These are phyloP conservation scores for Austroboletus eburneus DNA, from an alignment of 768 basidiomycete genomes.

Conservation along the genomic window DNA sequence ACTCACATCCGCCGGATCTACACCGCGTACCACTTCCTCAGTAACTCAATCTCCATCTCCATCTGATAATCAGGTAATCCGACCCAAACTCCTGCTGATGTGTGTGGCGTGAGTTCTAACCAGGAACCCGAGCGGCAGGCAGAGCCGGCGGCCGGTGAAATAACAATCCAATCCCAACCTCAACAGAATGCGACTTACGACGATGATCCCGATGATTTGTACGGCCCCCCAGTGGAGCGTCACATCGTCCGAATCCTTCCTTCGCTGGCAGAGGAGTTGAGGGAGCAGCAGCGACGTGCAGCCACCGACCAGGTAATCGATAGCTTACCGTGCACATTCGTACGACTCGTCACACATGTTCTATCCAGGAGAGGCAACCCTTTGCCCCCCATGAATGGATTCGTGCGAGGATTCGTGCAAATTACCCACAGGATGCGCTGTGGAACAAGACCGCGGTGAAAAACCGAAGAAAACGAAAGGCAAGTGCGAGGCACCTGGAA, in stretches of 20 bases:
- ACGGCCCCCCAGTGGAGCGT: constrained; percentile 26
- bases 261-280: constrained; percentile 22
- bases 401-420: constrained; percentile 8
- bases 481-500: constrained; percentile 10
- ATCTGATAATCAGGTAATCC: neutral
- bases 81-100: neutral
- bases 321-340: neutral
- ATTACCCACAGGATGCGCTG: constrained; percentile 16
- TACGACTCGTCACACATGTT: neutral
- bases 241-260: constrained; percentile 25
- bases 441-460: constrained; percentile 9
- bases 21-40: neutral
- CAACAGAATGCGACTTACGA: too few species aligned
- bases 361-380: constrained; percentile 12
- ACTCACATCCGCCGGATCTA: neutral
- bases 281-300: constrained; percentile 17
- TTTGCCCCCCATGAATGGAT: constrained; percentile 27
- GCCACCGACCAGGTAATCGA: too few species aligned
- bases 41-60: neutral
- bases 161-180: neutral
- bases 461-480: constrained; percentile 16
- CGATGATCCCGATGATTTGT: constrained; percentile 26
- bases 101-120: neutral
- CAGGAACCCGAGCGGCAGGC: neutral
- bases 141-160: neutral